Evolutionary conservation across 139 green algal genomes (phyloP).

Genomic region (Penium margaritaceum): DNA sequence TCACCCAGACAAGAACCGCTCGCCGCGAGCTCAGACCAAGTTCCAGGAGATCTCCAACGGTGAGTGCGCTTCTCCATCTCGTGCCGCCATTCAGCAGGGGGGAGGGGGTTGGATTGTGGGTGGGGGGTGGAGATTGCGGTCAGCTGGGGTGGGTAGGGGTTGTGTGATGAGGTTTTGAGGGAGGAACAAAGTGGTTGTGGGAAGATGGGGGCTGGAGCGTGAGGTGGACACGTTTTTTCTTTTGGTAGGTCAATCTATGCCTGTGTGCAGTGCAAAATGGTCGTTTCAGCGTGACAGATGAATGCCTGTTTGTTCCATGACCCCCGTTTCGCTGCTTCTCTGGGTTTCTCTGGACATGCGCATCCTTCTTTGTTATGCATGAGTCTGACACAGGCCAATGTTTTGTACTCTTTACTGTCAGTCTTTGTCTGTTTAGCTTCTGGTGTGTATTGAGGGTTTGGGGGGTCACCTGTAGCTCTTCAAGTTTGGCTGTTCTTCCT

Average conservation of each 20-base stretch:
- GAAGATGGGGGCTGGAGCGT: not conserved
- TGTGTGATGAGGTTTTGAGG: not conserved
- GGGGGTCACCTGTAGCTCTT: not conserved
- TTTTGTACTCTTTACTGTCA: no score
- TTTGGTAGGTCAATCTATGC: no score
- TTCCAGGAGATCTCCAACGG: slow-evolving; percentile 35
- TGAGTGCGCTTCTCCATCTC: not conserved
- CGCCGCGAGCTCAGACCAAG: slow-evolving; percentile 14
- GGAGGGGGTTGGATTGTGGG: no score
- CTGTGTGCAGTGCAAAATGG: no score
- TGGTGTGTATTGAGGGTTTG: not conserved
- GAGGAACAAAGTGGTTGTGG: not conserved
- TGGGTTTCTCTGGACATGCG: no score
- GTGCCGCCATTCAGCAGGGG: not conserved
- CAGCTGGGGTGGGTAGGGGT: no score
- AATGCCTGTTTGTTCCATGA: no score
- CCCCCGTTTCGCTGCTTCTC: no score
- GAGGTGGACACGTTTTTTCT: not conserved
- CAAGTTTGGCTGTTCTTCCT: not conserved
- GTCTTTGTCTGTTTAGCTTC: not conserved
- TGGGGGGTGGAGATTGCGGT: no score
- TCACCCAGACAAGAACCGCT: slow-evolving; percentile 15
- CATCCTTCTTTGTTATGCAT: no score
- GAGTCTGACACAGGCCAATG: no score
- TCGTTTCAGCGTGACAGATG: no score